phyloP scores from a whole-genome alignment of 169 alveolate genomes.

The Plasmodium billcollinsi region DNA sequence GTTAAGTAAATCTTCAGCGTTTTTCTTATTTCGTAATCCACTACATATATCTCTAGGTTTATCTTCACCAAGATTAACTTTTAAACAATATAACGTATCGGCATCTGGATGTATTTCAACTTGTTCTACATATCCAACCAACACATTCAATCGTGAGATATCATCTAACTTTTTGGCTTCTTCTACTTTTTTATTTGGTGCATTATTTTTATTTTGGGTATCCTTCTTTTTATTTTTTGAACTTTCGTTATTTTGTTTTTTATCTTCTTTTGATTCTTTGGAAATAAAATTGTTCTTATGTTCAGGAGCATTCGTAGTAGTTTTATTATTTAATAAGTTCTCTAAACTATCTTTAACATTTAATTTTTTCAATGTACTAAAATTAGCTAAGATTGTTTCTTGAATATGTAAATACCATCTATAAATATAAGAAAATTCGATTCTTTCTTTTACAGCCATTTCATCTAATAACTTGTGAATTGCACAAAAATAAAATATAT shows the following conservation, averaged over 20 bases:
- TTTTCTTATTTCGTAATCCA: constrained; percentile 84
- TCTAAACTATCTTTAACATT: constrained; percentile 29
- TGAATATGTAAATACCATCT: constrained; percentile 72
- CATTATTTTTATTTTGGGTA: constrained; percentile 37
- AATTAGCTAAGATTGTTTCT: constrained; percentile 43
- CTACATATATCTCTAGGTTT: constrained; percentile 86
- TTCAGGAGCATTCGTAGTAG: constrained; percentile 12
- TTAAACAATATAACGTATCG: constrained; percentile 85
- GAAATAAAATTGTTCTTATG: neutral
- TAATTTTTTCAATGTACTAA: constrained; percentile 38
- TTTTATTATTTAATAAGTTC: constrained; percentile 18
- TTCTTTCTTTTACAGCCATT: constrained; percentile 60
- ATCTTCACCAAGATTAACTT: constrained; percentile 83
- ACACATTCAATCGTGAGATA: constrained; percentile 80
- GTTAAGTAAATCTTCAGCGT: constrained; percentile 84
- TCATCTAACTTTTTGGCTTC: constrained; percentile 82
- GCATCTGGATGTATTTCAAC: constrained; percentile 87
- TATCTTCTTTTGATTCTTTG: neutral
- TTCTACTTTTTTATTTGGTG: constrained; percentile 29
- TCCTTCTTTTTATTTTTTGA: constrained; percentile 53
- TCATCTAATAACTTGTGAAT: constrained; percentile 28
- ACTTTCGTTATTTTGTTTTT: constrained; percentile 19
- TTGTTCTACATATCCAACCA: constrained; percentile 81
- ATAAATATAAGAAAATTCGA: constrained; percentile 38
- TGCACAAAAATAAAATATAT: constrained; percentile 67